A percentile compares a stretch with the other conserved stretches of the same genome.
These are phyloP conservation scores for Coemansia sp. DNA, from an alignment of 192 early-diverging fungal genomes.

Conservation along the genomic window DNA sequence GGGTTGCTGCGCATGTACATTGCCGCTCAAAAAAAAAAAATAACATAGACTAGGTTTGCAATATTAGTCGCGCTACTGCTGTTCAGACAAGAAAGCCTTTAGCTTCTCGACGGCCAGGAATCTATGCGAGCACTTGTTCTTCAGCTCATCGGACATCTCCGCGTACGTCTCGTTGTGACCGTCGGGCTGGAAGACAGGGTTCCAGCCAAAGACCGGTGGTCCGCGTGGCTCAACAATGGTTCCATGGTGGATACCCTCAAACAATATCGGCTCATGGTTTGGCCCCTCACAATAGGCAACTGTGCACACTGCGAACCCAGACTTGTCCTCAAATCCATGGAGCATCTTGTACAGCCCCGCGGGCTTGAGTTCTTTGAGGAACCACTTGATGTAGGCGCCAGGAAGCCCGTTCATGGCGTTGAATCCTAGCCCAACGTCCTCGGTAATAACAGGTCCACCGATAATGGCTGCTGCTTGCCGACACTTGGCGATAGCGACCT, in stretches of 20 bases:
- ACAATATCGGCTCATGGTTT: slow-evolving; percentile 78
- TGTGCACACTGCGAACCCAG: slow-evolving; percentile 89
- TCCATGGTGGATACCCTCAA: slow-evolving; percentile 85
- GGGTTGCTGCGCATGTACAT: slow-evolving; percentile 3
- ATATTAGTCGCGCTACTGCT: slow-evolving; percentile 7
- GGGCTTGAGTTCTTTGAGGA: slow-evolving; percentile 78
- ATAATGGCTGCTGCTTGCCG: slow-evolving; percentile 68
- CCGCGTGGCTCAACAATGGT: slow-evolving; percentile 86
- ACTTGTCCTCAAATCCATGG: slow-evolving; percentile 84
- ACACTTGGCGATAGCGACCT: slow-evolving; percentile 83
- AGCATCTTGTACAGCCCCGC: slow-evolving; percentile 81
- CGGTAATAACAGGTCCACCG: slow-evolving; percentile 79
- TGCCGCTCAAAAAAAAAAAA: background rate
- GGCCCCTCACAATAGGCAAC: slow-evolving; percentile 86
- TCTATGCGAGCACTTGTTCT: slow-evolving; percentile 93
- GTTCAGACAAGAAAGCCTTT: slow-evolving; percentile 47
- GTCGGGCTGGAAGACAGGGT: slow-evolving; percentile 91
- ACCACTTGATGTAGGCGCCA: slow-evolving; percentile 95
- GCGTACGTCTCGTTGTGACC: slow-evolving; percentile 77
- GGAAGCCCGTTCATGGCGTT: slow-evolving; percentile 92
- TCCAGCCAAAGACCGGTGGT: slow-evolving; percentile 90
- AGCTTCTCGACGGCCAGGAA: slow-evolving; percentile 75
- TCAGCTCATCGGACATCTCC: slow-evolving; percentile 81
- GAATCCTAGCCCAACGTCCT: slow-evolving; percentile 95
- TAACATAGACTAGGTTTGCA: background rate